Evolutionary conservation across 2,329 filamentous ascomycete genomes (phyloP).

Genomic region (Alternaria sp.): DNA sequence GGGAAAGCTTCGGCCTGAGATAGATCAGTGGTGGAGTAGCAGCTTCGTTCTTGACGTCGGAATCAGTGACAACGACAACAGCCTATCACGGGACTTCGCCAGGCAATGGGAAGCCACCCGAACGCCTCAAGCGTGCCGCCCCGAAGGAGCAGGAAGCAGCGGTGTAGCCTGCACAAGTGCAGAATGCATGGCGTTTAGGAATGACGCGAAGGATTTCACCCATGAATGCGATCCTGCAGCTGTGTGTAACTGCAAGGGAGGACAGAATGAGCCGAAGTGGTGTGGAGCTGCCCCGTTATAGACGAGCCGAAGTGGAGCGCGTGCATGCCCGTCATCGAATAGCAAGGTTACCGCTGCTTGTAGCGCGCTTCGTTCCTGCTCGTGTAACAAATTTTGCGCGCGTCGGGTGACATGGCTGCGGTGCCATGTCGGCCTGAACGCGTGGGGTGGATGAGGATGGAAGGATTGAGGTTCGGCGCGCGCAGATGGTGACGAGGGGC

Average conservation of each 20-base stretch:
- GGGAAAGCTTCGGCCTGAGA: neutral
- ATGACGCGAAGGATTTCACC: neutral
- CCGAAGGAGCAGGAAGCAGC: neutral
- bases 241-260: neutral
- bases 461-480: neutral
- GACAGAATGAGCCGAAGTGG: neutral
- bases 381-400: neutral
- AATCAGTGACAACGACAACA: neutral
- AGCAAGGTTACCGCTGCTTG: neutral
- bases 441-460: conserved; percentile 2
- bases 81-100: neutral
- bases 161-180: neutral
- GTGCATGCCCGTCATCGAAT: neutral
- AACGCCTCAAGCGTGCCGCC: neutral
- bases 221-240: neutral
- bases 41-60: neutral
- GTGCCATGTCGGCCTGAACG: conserved; percentile 9
- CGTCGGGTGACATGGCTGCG: neutral
- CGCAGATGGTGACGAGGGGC: neutral
- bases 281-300: neutral
- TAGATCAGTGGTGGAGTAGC: neutral
- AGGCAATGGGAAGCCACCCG: neutral
- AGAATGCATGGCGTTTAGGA: neutral
- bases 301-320: neutral
- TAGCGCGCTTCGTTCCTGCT: neutral